Evolutionary conservation across 2,329 filamentous ascomycete genomes (phyloP), one percentile per base, ranked within the genome.

Genomic region (Neonectria neomacrospora): DNA sequence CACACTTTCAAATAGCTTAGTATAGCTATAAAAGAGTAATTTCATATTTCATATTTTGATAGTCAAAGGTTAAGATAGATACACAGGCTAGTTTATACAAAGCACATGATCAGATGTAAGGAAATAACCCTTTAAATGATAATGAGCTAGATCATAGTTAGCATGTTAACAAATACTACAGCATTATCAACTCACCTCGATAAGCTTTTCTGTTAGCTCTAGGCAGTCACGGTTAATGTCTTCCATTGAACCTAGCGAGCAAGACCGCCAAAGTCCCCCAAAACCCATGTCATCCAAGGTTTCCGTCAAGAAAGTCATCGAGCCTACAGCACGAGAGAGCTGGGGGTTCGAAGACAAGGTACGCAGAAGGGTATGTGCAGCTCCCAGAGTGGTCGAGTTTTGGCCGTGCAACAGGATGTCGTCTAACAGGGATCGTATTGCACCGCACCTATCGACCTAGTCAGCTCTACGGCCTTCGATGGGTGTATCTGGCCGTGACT

Each of bases 391-490:
- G 2, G 79, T 76, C 3, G 85, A 80, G 72, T 88, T 89, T 69
- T 91, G 89, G 51, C 87, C 88, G 68, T 88, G 86, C n/a, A 86
- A 73, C 56, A 91, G 77, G 1, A 90, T 81, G 50, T 89, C 85
- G 66, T 91, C 87, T 0, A 91, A 79, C 22, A 90, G 82, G 1
- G 82, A 79, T 8, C 85, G 80, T 51, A 91, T 83, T 2, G 85
- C 84, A 6, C 84, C 83, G 63, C 82, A 87, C 41, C 86, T 89
- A 56, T 23, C 48, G 12, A 18, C 55, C n/a, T 1, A 23, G 69
- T 66, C 16, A 57, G 61, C 32, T 28, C 54, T 39, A 22, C 23
- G 6, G 2, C 14, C 28, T 12, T 34, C 23, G n/a, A 32, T 32
- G 20, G 30, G 34, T 16, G 10, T 6, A 20, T 18, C 5, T 9